These are phyloP conservation scores for Fagopyrum homotropicum DNA, from an alignment of 148 eudicot species.

Conservation along the genomic window DNA sequence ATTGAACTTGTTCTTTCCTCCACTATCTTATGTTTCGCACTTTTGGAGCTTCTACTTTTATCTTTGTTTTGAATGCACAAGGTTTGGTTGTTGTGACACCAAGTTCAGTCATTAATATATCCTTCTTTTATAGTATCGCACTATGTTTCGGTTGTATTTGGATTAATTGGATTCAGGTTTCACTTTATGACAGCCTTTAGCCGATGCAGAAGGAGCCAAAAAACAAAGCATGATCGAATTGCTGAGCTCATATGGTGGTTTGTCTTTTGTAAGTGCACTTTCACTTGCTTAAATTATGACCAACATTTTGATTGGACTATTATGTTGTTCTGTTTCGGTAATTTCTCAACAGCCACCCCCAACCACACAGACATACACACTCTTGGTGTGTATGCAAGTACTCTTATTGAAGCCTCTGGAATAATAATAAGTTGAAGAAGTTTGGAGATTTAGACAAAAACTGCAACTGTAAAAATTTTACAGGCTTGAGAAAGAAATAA, in stretches of 20 bases:
- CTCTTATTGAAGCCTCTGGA: not conserved
- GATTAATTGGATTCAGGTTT: slow-evolving; percentile 11
- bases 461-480: not conserved
- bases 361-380: too few relatives aligned
- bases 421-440: not conserved
- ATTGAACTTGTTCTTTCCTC: not conserved
- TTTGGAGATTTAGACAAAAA: not conserved
- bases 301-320: not conserved
- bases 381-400: not conserved
- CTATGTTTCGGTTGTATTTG: slow-evolving; percentile 1
- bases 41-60: not conserved
- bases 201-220: slow-evolving; percentile 99
- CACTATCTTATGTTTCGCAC: not conserved
- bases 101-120: not conserved
- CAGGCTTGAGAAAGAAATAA: not conserved
- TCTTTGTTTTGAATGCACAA: not conserved
- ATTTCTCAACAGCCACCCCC: not conserved
- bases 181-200: slow-evolving; percentile 76
- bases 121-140: not conserved
- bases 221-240: slow-evolving; percentile 69
- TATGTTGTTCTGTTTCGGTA: not conserved
- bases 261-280: slow-evolving; percentile 68
- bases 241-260: slow-evolving; percentile 74
- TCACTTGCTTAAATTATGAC: not conserved
- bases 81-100: not conserved